Evolutionary conservation across 306 rosid genomes (phyloP), one percentile per base, ranked within the genome.

Genomic region (Prunus kanzakura): DNA sequence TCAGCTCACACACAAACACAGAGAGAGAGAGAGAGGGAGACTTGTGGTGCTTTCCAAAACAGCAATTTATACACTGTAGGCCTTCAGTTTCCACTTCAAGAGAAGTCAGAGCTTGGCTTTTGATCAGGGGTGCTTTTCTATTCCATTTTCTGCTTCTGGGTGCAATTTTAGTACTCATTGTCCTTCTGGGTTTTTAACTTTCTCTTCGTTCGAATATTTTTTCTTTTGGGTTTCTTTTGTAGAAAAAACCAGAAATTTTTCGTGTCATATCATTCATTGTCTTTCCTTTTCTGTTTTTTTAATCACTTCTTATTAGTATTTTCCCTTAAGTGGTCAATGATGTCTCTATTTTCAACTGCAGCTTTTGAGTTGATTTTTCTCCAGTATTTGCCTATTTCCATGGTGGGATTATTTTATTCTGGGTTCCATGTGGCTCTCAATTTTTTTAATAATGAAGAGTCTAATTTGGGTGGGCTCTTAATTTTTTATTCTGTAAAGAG

Each of bases 1-100:
- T 72, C 49, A 64, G 25, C 43, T 41, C 74, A 32, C 51, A 30
- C 74, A 8, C 61, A 16, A 9, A n/a, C 4, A 60, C 47, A 25
- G 4, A 45, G 4, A 71, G 63, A 38, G 11, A 23, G 45, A 58
- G 22, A 15, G 46, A 22, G 15, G 7, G 9, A 38, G 43, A 38
- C 2, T 38, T 38, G 43, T 38, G 43, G 61, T 60, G 70, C 71
- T 38, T 20, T 60, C 11, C 4, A 27, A 19, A 63, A 30, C 10
- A 29, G 67, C 20, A 63, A 1, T 30, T 15, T 63, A 15, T 29
- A 73, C 43, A 38, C 38, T 19, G 30, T 19, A 73, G 61, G 69
- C 69, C 79, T 87, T 52, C 76, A 57, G 23, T 76, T 78, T 79
- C 35, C 32, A 46, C 60, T 54, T 61, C 47, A 61, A 61, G 60